Conservation (phyloP, 2,329 filamentous ascomycete species). For the Fusarium haematococcum region DNA sequence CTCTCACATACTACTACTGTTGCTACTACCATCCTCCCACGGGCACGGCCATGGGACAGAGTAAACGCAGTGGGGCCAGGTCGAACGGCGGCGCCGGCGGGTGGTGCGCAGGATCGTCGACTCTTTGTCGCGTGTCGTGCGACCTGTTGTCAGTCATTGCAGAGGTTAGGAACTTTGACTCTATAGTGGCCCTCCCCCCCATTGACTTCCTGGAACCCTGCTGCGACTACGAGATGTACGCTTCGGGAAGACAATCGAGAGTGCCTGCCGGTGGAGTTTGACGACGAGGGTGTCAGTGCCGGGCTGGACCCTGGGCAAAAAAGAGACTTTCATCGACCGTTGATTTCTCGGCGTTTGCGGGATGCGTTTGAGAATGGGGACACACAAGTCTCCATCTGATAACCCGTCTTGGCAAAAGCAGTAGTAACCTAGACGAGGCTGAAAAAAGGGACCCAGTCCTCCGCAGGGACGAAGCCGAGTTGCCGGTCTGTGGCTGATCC, state of each 20-base stretch:
- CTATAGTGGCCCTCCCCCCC: neutral
- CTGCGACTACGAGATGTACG: conserved; percentile 1
- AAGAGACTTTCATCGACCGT: neutral
- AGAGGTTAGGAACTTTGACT: neutral
- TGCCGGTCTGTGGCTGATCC: conserved; percentile 2
- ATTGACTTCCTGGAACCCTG: neutral
- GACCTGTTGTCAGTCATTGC: neutral
- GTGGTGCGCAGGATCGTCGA: conserved; percentile 3
- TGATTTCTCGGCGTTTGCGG: conserved; percentile 7
- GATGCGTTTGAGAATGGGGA: neutral
- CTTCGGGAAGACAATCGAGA: neutral
- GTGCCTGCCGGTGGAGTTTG: conserved; percentile 2
- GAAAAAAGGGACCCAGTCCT: neutral
- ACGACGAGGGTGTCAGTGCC: neutral
- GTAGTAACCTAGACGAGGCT: neutral
- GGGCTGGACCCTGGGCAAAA: neutral
- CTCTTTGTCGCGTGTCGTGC: neutral
- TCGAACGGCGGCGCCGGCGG: neutral
- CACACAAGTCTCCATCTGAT: conserved; percentile 6
- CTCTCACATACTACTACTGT: neutral
- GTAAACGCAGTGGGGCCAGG: neutral
- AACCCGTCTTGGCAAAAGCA: neutral
- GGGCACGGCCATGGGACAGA: neutral
- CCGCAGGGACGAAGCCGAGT: conserved; percentile 2
- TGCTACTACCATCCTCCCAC: neutral